Conservation (phyloP, 331 rosid genomes). For the Malus hybrid region DNA sequence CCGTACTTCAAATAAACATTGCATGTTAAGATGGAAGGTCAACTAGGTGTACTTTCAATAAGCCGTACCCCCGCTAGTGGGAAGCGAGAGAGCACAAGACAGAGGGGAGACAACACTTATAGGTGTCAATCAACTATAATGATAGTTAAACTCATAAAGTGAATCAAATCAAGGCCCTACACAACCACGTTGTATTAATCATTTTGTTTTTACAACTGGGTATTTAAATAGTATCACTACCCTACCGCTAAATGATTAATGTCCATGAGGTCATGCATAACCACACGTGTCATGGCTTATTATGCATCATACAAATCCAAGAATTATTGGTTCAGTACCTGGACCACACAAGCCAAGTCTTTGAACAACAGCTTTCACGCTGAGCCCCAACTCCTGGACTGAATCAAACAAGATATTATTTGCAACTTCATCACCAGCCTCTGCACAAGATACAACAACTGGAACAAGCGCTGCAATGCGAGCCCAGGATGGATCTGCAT, state of each 20-base stretch:
- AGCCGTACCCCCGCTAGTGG: not conserved
- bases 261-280: not conserved
- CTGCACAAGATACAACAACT: slow-evolving; percentile 80
- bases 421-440: slow-evolving; percentile 81
- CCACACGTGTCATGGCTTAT: not conserved
- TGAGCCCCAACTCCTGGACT: slow-evolving; percentile 69
- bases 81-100: not conserved
- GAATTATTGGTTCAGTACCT: slow-evolving; percentile 32
- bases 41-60: not conserved
- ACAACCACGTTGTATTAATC: not conserved
- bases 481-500: slow-evolving; percentile 94
- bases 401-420: slow-evolving; percentile 65
- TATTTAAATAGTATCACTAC: not conserved
- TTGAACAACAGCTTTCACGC: slow-evolving; percentile 87
- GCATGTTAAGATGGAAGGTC: not conserved
- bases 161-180: not conserved
- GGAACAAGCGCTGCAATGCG: slow-evolving; percentile 99
- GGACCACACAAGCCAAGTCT: slow-evolving; percentile 75
- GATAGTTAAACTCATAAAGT: not conserved
- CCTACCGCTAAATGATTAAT: not conserved
- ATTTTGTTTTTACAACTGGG: not conserved
- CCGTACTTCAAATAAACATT: not conserved
- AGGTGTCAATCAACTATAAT: not conserved
- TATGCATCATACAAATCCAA: not conserved
- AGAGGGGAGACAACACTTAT: not conserved